These are phyloP conservation scores for Mollisia scopiformis DNA, from an alignment of 2,329 filamentous ascomycete genomes.

Conservation along the genomic window DNA sequence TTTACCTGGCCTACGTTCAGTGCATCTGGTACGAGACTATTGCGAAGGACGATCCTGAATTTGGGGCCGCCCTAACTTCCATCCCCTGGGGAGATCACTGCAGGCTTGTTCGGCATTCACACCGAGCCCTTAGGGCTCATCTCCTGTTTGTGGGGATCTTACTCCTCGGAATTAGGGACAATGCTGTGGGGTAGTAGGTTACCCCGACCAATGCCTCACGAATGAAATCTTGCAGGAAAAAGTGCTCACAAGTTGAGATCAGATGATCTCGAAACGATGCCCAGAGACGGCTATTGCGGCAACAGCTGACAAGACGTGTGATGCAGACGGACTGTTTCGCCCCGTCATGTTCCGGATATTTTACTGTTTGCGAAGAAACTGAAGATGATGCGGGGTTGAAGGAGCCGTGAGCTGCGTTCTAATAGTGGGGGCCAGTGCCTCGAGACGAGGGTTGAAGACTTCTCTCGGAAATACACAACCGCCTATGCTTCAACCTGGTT, in stretches of 20 bases:
- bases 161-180: no score
- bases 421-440: not conserved
- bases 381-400: not conserved
- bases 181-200: not conserved
- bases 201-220: not conserved
- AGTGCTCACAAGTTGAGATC: not conserved
- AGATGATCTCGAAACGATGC: not conserved
- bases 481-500: not conserved
- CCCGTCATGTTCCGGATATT: not conserved
- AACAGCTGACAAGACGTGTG: not conserved
- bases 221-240: not conserved
- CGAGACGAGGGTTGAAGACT: not conserved
- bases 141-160: no score
- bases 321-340: not conserved
- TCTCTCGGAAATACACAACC: not conserved
- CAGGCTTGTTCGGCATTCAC: no score
- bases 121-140: no score
- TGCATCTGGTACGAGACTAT: no score
- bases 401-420: not conserved
- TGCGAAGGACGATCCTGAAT: no score
- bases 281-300: not conserved
- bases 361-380: not conserved
- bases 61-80: no score
- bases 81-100: no score
- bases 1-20: not conserved